A percentile compares a stretch with the other conserved stretches of the same genome.
phyloP scores from a whole-genome alignment of 768 basidiomycete species.

The Roridomyces roridus region DNA sequence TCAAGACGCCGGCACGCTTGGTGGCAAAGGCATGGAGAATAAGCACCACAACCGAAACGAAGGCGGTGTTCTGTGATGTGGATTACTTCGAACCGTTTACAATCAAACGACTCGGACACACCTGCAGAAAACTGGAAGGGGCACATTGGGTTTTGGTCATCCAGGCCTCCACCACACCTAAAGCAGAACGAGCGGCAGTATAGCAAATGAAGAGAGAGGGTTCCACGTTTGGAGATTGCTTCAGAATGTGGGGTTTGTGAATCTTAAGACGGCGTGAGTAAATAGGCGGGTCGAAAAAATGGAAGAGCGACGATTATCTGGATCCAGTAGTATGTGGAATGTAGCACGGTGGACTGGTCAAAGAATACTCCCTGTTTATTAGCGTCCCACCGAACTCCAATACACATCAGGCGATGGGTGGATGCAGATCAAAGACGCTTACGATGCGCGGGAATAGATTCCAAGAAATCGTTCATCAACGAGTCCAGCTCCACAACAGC shows the following conservation, averaged over 20 bases:
- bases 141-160: no score
- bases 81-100: no score
- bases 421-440: conserved; percentile 19
- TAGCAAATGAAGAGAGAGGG: not conserved
- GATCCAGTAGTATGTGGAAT: conserved; percentile 43
- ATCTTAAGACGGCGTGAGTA: not conserved
- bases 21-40: no score
- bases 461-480: conserved; percentile 65
- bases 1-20: no score
- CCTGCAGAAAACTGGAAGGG: no score
- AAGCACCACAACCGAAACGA: no score
- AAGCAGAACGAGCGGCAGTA: no score
- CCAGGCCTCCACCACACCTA: no score
- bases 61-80: no score
- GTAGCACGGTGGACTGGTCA: conserved; percentile 43
- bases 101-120: no score
- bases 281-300: not conserved
- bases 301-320: conserved; percentile 43
- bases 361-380: conserved; percentile 35
- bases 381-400: no score
- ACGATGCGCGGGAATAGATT: conserved; percentile 63
- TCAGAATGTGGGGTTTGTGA: not conserved
- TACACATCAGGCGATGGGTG: no score
- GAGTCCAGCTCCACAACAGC: conserved; percentile 68
- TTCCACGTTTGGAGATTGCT: not conserved